These are phyloP conservation scores for Sophora flavescens DNA, from an alignment of 306 rosid species.

Conservation along the genomic window DNA sequence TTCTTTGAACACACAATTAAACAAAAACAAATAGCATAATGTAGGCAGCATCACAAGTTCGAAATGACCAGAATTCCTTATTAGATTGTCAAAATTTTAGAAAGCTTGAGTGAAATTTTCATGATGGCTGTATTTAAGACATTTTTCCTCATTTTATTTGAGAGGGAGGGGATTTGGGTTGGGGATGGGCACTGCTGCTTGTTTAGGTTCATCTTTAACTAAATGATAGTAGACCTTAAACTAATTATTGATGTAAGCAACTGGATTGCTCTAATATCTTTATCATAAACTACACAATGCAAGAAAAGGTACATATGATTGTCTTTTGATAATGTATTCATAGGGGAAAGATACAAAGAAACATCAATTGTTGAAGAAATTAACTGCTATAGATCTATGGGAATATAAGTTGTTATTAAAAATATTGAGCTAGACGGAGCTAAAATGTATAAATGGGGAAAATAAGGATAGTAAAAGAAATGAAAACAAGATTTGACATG, in stretches of 20 bases:
- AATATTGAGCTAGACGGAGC: background rate
- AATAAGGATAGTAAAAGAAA: background rate
- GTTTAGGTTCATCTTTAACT: too few species aligned
- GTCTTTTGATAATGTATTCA: background rate
- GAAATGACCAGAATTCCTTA: background rate
- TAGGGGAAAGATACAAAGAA: too few species aligned
- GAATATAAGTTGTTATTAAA: background rate
- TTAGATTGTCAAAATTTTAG: background rate
- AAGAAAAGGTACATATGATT: background rate
- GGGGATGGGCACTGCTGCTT: background rate
- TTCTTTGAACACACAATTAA: background rate
- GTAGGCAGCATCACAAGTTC: background rate
- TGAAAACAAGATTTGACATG: constrained; percentile 12
- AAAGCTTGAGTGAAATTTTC: background rate
- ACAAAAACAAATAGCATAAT: constrained; percentile 11
- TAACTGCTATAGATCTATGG: too few species aligned
- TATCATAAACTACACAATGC: background rate
- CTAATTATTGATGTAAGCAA: background rate
- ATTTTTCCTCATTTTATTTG: background rate
- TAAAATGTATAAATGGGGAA: background rate
- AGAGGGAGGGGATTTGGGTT: background rate
- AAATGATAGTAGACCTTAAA: background rate
- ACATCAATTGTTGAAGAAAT: too few species aligned
- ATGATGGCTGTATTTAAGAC: background rate
- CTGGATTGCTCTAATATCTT: constrained; percentile 8